A percentile compares a stretch with the other conserved stretches of the same genome.
Evolutionary conservation across 306 rosid species (phyloP).

Genomic region (Glycyrrhiza uralensis): DNA sequence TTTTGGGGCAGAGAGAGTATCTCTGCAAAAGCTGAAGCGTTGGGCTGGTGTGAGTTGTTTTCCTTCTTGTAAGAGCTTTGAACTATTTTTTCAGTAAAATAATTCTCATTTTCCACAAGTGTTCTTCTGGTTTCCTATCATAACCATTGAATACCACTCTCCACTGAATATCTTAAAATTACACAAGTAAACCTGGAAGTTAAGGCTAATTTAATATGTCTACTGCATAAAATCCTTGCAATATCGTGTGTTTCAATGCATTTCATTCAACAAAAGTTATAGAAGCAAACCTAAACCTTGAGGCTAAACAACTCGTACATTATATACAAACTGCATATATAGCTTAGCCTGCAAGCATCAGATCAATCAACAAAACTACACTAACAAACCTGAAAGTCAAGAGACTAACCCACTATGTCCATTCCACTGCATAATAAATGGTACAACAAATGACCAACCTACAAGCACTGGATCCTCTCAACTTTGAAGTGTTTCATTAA

Average conservation of each 20-base stretch:
- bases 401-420: not conserved
- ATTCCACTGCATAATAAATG: not conserved
- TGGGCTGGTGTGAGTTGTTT: too few species aligned
- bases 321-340: not conserved
- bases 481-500: not conserved
- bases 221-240: not conserved
- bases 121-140: too few species aligned
- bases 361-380: not conserved
- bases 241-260: not conserved
- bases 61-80: too few species aligned
- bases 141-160: too few species aligned
- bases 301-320: not conserved
- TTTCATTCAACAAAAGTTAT: slow-evolving; percentile 5
- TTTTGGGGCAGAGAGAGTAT: too few species aligned
- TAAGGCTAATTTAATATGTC: not conserved
- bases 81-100: too few species aligned
- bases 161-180: too few species aligned
- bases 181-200: not conserved
- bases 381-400: not conserved
- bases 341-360: not conserved
- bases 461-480: not conserved
- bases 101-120: too few species aligned
- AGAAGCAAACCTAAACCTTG: not conserved
- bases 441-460: not conserved
- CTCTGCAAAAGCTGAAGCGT: too few species aligned